Evolutionary conservation across 306 rosid genomes (phyloP).

Genomic region (Coriaria nepalensis): DNA sequence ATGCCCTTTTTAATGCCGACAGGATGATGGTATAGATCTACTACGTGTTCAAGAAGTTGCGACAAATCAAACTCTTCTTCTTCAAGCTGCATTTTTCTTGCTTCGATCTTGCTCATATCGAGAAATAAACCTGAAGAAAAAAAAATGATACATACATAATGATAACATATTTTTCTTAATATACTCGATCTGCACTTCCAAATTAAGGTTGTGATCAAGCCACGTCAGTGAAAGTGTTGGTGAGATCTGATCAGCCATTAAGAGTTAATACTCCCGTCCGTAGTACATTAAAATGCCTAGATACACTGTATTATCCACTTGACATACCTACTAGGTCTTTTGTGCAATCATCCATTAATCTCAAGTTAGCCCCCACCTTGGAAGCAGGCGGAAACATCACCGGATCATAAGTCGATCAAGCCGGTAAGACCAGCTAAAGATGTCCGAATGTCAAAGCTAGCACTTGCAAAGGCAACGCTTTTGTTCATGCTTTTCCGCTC

Average conservation of each 20-base stretch:
- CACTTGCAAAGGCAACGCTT: constrained; percentile 50
- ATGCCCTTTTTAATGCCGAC: constrained; percentile 50
- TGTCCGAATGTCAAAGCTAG: constrained; percentile 70
- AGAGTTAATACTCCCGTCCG: no score
- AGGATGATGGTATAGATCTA: constrained; percentile 55
- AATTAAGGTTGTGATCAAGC: no score
- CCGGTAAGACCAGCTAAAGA: constrained; percentile 53
- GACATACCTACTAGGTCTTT: constrained; percentile 52
- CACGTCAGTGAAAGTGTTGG: no score
- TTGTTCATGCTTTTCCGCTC: constrained; percentile 62
- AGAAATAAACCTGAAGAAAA: constrained; percentile 41
- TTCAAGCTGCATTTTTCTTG: constrained; percentile 66
- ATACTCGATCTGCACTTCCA: no score
- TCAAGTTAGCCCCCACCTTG: constrained; percentile 33
- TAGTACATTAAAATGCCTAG: no score
- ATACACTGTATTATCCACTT: background rate
- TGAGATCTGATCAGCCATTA: no score
- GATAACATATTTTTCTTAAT: no score
- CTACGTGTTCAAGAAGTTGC: constrained; percentile 52
- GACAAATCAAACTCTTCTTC: constrained; percentile 61
- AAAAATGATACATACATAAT: background rate
- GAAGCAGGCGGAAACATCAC: constrained; percentile 22
- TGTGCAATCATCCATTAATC: constrained; percentile 44
- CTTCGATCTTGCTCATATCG: constrained; percentile 76
- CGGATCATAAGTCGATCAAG: constrained; percentile 36